Base-by-base conservation (phyloP, 345 rosid species). In the Citrus hindsii region DNA sequence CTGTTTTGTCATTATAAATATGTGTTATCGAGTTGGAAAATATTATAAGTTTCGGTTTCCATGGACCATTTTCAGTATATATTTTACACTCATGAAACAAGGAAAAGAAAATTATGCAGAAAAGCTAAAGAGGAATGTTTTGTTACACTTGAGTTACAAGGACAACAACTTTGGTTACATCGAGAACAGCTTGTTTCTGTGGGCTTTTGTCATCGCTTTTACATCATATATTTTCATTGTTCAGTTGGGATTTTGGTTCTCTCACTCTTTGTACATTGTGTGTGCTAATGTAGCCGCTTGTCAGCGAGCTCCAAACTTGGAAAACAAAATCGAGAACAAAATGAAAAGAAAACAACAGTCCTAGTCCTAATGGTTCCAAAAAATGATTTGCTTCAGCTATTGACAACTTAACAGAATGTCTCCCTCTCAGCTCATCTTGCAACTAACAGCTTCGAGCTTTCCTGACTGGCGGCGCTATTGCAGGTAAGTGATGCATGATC, bases 231-330 rank as follows among this genome's bases (percentile, higher is more conserved):
- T 25, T 76, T 27, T 28, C 42, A 40, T 32, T 61, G 46, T 16
- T 10, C 6, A 35, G 53, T 70, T 18, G 38, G 65, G 65, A 71
- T 6, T 78, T 16, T 42, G 64, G 38, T 40, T 60, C 63, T 69
- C 58, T 69, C 48, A 73, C 58, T 74, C 68, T 78, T 72, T 81
- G 59, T 74, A 76, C 75, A 83, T 21, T 0, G n/a, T 24, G 61
- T 64, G 74, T 30, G 21, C 18, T 55, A 71, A 62, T 61, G 53
- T 62, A 48, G n/a, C 71, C 61, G 30, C 14, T 22, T 66, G 66
- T 27, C 55, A 16, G n/a, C 70, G 73, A 79, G 27, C 61, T 61
- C 83, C 74, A 77, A 27, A 13, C 24, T 19, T 9, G 18, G 6
- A 32, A 42, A 58, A 40, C 2, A 18, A 30, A 6, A 55, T 6